Base-by-base conservation (phyloP, 140 eudicot species). In the Oenanthe javanica region DNA sequence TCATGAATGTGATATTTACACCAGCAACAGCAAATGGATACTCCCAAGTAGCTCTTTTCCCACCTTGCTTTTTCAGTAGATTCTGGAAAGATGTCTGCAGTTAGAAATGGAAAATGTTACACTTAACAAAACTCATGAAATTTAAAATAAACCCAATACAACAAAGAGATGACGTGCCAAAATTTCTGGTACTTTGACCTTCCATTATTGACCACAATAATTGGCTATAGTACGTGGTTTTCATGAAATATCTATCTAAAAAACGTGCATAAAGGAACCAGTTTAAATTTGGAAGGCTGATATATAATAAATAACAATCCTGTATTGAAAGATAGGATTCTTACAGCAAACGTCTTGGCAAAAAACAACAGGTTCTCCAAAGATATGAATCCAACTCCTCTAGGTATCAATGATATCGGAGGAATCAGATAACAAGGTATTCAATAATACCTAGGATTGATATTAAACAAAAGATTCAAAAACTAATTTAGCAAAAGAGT, bases 1-100 rank as follows among this genome's bases (percentile, higher is more conserved):
- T 88, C 98, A 94, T 92, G 78, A 94, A 94, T 51, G 98, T 94
- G 47, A 94, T 90, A 83, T 94, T 94, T 59, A 94, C 92, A 86
- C 98, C 97, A 78, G 98, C 98, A 78, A 88, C 98, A 79, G 96
- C 98, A 85, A 94, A 94, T 64, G 98, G 98, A 83, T 92, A 94
- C 84, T 94, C 97, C 94, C 94, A 94, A 21, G 86, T 86, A 75
- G 93, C 87, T 78, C 94, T 81, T 75, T 86, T 85, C 72, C 94
- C 87, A 49, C 90, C 91, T 87, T 92, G 96, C 84, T 92, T 94
- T 47, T 83, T 87, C 76, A 94, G 82, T 48, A 94, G 84, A 43
- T 78, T 81, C 81, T 94, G 96, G 59, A 89, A 94, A 19, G 96
- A 89, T 82, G 82, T 87, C 98, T 94, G 93, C 86, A 79, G 57